Conservation (phyloP, 176 grass and related monocot genomes). For the Aegilops longissima region DNA sequence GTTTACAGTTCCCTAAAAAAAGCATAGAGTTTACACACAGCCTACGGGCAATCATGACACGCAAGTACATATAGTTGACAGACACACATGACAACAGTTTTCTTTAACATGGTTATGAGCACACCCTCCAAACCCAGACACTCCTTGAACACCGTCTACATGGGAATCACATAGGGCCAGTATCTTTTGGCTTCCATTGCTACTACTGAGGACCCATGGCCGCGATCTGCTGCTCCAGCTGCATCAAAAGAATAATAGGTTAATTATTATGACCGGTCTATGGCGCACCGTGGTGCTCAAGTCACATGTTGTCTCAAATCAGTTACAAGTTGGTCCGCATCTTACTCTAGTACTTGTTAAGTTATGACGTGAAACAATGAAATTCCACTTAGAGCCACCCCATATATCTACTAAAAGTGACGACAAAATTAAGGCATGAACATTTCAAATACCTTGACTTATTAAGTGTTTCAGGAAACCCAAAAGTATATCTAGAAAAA, state of each 20-base stretch:
- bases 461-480: background rate
- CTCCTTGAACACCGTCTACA: background rate
- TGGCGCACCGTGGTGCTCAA: background rate
- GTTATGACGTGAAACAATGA: background rate
- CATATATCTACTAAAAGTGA: background rate
- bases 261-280: background rate
- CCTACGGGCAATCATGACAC: too few relatives aligned
- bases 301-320: background rate
- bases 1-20: too few relatives aligned
- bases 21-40: too few relatives aligned
- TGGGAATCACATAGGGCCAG: background rate
- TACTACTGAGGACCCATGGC: background rate
- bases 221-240: background rate
- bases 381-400: background rate
- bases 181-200: background rate
- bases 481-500: background rate
- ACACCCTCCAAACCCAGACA: background rate
- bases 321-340: background rate
- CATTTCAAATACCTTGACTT: background rate
- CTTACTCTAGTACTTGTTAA: background rate
- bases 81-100: background rate
- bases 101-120: background rate
- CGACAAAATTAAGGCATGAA: background rate
- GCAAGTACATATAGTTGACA: too few relatives aligned
- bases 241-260: background rate